Evolutionary conservation across 108 stramenopile species (phyloP).

Genomic region (Stephanodiscus minutulus): DNA sequence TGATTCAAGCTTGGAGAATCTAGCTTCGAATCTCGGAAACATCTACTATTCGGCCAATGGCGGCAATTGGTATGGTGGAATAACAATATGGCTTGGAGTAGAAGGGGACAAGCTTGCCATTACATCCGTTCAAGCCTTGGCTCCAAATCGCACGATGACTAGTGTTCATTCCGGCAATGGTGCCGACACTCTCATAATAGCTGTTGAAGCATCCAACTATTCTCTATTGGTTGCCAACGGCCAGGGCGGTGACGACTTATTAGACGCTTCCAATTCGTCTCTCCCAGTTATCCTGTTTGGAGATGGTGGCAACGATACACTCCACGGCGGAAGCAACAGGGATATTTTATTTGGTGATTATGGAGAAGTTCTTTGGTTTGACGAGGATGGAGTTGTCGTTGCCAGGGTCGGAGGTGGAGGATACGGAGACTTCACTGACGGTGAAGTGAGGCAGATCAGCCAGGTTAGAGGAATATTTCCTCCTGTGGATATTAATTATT

Average conservation of each 20-base stretch:
- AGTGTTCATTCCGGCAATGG: constrained; percentile 41
- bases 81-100: constrained; percentile 43
- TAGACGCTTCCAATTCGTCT: constrained; percentile 36
- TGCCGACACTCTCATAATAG: constrained; percentile 28
- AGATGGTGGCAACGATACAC: constrained; percentile 42
- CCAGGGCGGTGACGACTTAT: constrained; percentile 28
- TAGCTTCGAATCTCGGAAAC: constrained; percentile 30
- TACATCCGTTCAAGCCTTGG: constrained; percentile 25
- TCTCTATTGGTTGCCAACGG: constrained; percentile 46
- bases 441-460: constrained; percentile 19
- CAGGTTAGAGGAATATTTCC: constrained; percentile 16
- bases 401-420: constrained; percentile 47
- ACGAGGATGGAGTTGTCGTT: constrained; percentile 17
- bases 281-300: constrained; percentile 47
- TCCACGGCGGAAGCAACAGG: constrained; percentile 23
- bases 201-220: constrained; percentile 16
- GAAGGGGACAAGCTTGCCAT: constrained; percentile 31
- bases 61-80: constrained; percentile 43
- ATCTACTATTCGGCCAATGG: constrained; percentile 30
- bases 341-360: constrained; percentile 48
- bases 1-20: constrained; percentile 18
- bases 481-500: constrained; percentile 8
- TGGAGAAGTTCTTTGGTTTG: constrained; percentile 39
- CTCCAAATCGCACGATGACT: constrained; percentile 35
- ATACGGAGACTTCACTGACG: constrained; percentile 50